Evolutionary conservation across 768 basidiomycete species (phyloP).

Genomic region (Tylopilus plumbeoviolaceoides): DNA sequence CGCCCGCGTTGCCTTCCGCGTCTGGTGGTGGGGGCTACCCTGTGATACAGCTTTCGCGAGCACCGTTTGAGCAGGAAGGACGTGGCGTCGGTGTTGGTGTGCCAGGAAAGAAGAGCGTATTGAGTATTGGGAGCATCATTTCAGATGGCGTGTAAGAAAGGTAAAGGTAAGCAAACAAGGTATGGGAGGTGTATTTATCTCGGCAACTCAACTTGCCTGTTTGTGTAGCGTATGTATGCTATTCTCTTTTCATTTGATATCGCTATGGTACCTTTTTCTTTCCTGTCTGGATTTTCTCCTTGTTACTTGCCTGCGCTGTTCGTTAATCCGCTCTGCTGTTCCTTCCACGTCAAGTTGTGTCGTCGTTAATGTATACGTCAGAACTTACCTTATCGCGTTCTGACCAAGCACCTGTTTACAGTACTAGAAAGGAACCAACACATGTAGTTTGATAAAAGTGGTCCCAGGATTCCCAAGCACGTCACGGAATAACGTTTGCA

Average conservation of each 20-base stretch:
- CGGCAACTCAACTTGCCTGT: neutral
- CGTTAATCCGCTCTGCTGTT: neutral
- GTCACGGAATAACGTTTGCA: too few species aligned
- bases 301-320: neutral
- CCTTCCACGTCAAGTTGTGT: neutral
- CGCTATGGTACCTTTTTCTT: neutral
- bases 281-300: neutral
- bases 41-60: constrained; percentile 29
- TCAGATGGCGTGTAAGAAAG: constrained; percentile 37
- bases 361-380: neutral
- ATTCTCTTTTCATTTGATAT: neutral
- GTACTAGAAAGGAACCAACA: too few species aligned
- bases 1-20: constrained; percentile 23
- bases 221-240: neutral
- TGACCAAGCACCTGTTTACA: neutral
- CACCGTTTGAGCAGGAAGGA: constrained; percentile 31
- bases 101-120: constrained; percentile 54
- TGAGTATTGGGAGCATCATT: constrained; percentile 71
- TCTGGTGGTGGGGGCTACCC: constrained; percentile 20
- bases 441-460: too few species aligned
- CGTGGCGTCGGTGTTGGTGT: constrained; percentile 17
- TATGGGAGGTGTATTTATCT: neutral
- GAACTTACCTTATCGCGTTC: neutral
- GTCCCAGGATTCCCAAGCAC: too few species aligned
- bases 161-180: neutral